phyloP scores from a whole-genome alignment of 805 yeast genomes.

The Metschnikowia arizonensis region DNA sequence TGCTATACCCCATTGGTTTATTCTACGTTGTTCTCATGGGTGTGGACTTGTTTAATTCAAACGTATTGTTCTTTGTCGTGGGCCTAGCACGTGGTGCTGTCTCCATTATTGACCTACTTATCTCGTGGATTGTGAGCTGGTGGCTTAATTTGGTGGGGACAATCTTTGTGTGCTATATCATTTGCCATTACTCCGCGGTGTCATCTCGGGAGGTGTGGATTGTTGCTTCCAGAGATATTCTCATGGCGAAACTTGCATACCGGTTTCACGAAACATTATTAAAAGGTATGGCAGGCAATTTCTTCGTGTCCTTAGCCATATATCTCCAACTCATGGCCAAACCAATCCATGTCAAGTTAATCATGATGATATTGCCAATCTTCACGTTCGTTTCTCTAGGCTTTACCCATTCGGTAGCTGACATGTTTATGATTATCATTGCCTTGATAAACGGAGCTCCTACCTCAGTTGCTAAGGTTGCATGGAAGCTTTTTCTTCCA shows the following conservation, averaged over 20 bases:
- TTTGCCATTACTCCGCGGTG: conserved; percentile 54
- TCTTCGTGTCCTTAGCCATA: conserved; percentile 70
- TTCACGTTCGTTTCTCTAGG: conserved; percentile 78
- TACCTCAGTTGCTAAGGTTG: conserved; percentile 56
- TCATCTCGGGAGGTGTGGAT: conserved; percentile 40
- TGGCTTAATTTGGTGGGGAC: conserved; percentile 61
- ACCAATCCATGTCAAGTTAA: conserved; percentile 70
- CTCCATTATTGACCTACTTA: conserved; percentile 53
- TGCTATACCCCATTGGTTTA: conserved; percentile 64
- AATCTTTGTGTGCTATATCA: conserved; percentile 61
- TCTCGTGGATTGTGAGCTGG: conserved; percentile 68
- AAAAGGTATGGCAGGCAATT: conserved; percentile 74
- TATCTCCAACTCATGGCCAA: conserved; percentile 74
- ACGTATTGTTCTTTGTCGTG: conserved; percentile 65
- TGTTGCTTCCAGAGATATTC: conserved; percentile 46
- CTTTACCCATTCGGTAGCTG: conserved; percentile 78
- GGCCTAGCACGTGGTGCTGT: conserved; percentile 70
- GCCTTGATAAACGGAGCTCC: conserved; percentile 68
- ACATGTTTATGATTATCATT: conserved; percentile 64
- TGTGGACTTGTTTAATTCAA: conserved; percentile 71
- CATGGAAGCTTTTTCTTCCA: conserved; percentile 72
- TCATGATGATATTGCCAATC: conserved; percentile 62
- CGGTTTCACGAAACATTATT: conserved; percentile 61
- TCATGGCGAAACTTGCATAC: conserved; percentile 38
- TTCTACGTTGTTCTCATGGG: conserved; percentile 75